Base-by-base conservation (phyloP, 352 stramenopile species). In the Pythium monospermum region DNA sequence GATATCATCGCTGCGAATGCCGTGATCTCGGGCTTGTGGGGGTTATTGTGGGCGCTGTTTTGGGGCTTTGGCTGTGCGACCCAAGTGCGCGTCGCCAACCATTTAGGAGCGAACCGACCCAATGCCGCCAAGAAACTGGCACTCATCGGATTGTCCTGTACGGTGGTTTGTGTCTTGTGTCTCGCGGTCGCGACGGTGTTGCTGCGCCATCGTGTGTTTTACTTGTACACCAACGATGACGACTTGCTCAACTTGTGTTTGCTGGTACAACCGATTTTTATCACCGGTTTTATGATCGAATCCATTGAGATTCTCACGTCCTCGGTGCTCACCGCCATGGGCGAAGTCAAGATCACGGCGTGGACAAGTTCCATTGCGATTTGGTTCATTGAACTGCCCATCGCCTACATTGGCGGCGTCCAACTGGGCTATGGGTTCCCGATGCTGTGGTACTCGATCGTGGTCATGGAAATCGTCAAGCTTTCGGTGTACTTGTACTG, bases 1-100 rank as follows among this genome's bases (percentile, higher is more conserved):
- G 71, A 91, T 45, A 70, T 89, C 22, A 86, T 91, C 54, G 81
- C 81, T 26, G 77, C 81, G 23, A 91, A 89, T 25, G 77, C 79
- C 7, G 70, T 90, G 18, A 80, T 87, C 42, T 84, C 74, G 0
- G 74, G 75, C 1, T 45, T 87, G 0, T 90, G 76, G 76, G 73
- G 68, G 3, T 47, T 90, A 30, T 47, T 87, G 0, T 90, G 76
- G 79, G 79, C 79, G 13, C 65, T 90, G 6, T 88, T 91, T 57
- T 91, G 77, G 77, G 80, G 80, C 36, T 91, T 74, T 58, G 80
- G 80, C 44, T 89, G 75, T 22, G 80, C 77, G 5, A 87, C 80
- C 23, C 82, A 92, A 56, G 82, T 87, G 21, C 76, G 78, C 1
- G 78, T 90, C 23, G 76, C 82, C 25, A 90, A 89, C 53, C 83